phyloP scores from a whole-genome alignment of 176 grass and related monocot genomes.

The Oryza officinalis region DNA sequence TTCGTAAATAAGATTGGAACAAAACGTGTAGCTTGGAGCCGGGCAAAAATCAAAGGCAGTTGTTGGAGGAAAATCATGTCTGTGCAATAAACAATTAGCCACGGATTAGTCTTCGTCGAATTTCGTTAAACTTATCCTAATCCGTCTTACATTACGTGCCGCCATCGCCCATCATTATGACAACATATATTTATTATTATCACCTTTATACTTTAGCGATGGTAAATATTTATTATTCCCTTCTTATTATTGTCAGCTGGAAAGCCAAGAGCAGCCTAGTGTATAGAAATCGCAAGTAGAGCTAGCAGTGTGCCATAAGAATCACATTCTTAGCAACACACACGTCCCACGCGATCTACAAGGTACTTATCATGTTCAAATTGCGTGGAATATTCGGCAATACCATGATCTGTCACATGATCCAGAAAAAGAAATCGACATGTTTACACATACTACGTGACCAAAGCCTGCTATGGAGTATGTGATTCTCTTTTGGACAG shows the following conservation, averaged over 20 bases:
- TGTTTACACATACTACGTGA: not conserved
- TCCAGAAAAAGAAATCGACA: not conserved
- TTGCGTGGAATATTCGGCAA: not conserved
- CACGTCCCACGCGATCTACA: not conserved
- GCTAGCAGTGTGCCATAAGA: not conserved
- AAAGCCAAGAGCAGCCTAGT: not conserved
- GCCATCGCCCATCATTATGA: not conserved
- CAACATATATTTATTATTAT: not conserved
- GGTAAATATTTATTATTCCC: not conserved
- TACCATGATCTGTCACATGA: not conserved
- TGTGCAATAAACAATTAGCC: not conserved
- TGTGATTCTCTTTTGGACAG: not conserved
- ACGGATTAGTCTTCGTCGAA: not conserved
- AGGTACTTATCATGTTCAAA: not conserved
- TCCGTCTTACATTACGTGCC: not conserved
- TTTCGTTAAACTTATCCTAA: not conserved
- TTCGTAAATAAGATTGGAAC: too few species aligned
- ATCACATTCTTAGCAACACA: not conserved
- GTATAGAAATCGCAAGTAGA: not conserved
- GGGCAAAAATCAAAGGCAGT: not conserved
- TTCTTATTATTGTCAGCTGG: not conserved
- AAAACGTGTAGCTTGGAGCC: too few species aligned
- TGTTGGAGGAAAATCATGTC: not conserved
- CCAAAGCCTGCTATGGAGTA: not conserved
- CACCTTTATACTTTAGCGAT: not conserved